Evolutionary conservation across 2,329 filamentous ascomycete genomes (phyloP), one percentile per base, ranked within the genome.

Genomic region (Aspergillus persii): DNA sequence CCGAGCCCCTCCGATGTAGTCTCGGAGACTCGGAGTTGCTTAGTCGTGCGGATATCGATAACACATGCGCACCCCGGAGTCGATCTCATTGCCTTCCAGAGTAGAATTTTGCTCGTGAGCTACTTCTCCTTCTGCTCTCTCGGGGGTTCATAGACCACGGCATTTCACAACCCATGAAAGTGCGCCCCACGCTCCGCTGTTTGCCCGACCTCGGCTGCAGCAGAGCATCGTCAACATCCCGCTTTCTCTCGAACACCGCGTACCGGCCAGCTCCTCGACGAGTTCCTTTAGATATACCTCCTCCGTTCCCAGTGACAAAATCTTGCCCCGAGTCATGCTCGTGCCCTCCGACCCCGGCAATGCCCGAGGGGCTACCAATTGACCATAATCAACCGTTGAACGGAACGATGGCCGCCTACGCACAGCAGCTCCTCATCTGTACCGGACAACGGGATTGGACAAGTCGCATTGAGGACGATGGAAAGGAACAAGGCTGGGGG

Each of bases 391-490:
- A 84, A 44, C 81, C 84, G 18, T 79, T 97, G 48, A 88, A 90
- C 70, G 90, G 90, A 11, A 89, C 89, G 5, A 93, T 96, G 77
- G 82, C 89, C 2, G 80, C 83, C 1, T 96, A 96, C 72, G 82
- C 87, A 1, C 89, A 96, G 74, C 92, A 97, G 67, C 84, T 97
- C 3, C 76, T 98, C 8, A 82, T 97, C 12, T 93, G 89, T 62
- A 96, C 92, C 0, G 92, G 91, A 4, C 85, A 86, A 61, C 78
- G 83, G 31, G 90, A 96, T 76, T 97, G 93, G 93, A 80, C 83
- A 30, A 93, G 89, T 69, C 85, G 86, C 58, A 96, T 97, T 62
- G 92, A 96, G 72, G 88, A 96, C 50, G 92, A 96, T 60, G 85
- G 88, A 15, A 72, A 76, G 36, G 72, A 77, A 2, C 72, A 79